A percentile compares a stretch with the other conserved stretches of the same genome.
Conservation (phyloP, 2,329 filamentous ascomycete species). For the Fusarium tuaranense region DNA sequence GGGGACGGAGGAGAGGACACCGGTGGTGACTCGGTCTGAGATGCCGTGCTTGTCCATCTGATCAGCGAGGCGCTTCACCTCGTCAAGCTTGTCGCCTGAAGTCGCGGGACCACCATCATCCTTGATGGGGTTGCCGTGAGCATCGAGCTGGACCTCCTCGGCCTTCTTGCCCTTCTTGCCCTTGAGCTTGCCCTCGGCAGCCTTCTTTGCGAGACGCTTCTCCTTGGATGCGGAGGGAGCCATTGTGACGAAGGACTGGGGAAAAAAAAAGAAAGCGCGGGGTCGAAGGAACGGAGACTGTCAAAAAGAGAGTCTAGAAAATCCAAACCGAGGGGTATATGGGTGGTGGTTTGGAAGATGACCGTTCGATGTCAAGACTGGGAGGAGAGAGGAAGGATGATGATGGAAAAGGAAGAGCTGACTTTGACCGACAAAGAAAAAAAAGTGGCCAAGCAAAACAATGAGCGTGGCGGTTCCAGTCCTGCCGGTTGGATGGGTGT, state of each 20-base stretch:
- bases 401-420: slow-evolving; percentile 29
- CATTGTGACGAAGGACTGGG: slow-evolving; percentile 55
- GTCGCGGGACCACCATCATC: slow-evolving; percentile 75
- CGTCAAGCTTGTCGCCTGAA: slow-evolving; percentile 77
- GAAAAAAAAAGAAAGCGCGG: slow-evolving; percentile 37
- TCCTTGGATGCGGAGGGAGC: slow-evolving; percentile 75
- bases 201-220: slow-evolving; percentile 78
- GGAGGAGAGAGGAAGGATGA: slow-evolving; percentile 23
- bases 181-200: slow-evolving; percentile 75
- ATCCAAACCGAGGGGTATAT: slow-evolving; percentile 42
- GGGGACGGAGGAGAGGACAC: slow-evolving; percentile 87
- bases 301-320: slow-evolving; percentile 37
- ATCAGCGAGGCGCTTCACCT: slow-evolving; percentile 86
- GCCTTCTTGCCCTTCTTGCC: slow-evolving; percentile 79
- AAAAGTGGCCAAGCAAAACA: slow-evolving; percentile 42
- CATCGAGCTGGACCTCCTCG: slow-evolving; percentile 76
- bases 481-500: slow-evolving; percentile 33
- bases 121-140: slow-evolving; percentile 66
- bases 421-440: slow-evolving; percentile 38
- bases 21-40: slow-evolving; percentile 97
- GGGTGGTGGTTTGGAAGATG: slow-evolving; percentile 34
- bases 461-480: slow-evolving; percentile 45
- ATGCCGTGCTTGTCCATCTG: slow-evolving; percentile 98
- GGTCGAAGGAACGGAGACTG: slow-evolving; percentile 43
- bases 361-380: slow-evolving; percentile 37